Base-by-base conservation (phyloP, 768 basidiomycete species). In the Leccinum sublutescens region DNA sequence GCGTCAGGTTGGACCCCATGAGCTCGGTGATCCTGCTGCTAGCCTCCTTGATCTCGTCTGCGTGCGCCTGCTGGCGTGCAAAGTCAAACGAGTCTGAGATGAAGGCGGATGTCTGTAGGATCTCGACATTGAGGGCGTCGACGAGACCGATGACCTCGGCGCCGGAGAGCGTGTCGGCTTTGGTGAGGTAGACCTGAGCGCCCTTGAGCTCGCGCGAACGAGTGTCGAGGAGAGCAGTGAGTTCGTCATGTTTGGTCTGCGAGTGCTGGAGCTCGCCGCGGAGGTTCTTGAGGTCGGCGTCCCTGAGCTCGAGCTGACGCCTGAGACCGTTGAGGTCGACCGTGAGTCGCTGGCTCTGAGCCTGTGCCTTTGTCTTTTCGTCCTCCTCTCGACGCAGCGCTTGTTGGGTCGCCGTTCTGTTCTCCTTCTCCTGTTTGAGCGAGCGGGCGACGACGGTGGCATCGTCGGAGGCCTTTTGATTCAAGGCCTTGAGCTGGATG, bases 41-140 rank as follows among this genome's bases (percentile, higher is more conserved):
- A 6, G 71, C 72, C 53, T 73, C 73, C 25, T 65, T 70, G 2
- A 73, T 62, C 54, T 73, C 71, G 14, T 65, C 66, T 2, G 54
- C 55, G 38, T 65, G 60, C 1, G 47, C 60, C 0, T 52, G 64
- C 15, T 60, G 59, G 33, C 72, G 72, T 12, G 59, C 58, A 64
- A 74, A 74, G 61, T 73, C 71, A 40, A 66, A 75, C 27, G 71
- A 67, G 31, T 82, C 80, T 0, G 79, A 75, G 52, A 83, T 77
- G 63, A 77, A 73, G 25, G 80, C 78, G 3, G 77, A 66, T 12
- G 72, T 70, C 59, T 84, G 82, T 40, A 79, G 70, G 23, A 82
- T 79, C 62, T 84, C 82, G 23, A 71, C 68, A 61, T 84, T 83
- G 58, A 83, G 65, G 0, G 71, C 67, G 27, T 81, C 76, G 31